Conservation (phyloP, 2,329 filamentous ascomycete genomes). For the Colletotrichum graminicola region DNA sequence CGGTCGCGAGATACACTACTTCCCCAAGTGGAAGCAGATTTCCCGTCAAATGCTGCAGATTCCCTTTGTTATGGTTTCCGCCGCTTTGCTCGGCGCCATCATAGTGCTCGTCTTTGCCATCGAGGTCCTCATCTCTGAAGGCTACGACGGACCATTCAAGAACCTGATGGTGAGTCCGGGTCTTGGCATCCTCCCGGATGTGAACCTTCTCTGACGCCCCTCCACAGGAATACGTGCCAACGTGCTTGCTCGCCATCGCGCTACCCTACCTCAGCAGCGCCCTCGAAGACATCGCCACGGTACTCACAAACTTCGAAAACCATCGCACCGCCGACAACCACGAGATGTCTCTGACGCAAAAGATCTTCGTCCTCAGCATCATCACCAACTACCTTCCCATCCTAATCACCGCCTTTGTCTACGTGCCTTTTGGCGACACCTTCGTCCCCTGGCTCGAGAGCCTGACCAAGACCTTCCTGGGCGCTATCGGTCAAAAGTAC, state of each 20-base stretch:
- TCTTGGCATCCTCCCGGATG: background rate
- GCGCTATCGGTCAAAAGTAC: conserved; percentile 62
- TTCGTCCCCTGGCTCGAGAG: conserved; percentile 77
- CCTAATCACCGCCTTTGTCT: conserved; percentile 82
- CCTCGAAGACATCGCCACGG: conserved; percentile 72
- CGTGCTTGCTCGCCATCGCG: conserved; percentile 74
- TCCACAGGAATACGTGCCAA: conserved; percentile 76
- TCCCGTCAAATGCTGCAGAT: conserved; percentile 75
- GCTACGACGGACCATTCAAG: conserved; percentile 78
- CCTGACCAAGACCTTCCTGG: conserved; percentile 64
- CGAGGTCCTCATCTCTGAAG: conserved; percentile 80
- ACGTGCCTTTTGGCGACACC: conserved; percentile 78
- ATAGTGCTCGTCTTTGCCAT: conserved; percentile 79
- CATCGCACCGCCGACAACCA: conserved; percentile 78
- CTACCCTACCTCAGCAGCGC: conserved; percentile 74
- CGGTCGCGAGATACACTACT: conserved; percentile 72
- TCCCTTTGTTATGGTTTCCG: conserved; percentile 74
- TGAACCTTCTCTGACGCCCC: background rate
- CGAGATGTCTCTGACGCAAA: conserved; percentile 77
- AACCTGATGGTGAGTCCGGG: conserved; percentile 66
- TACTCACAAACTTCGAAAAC: conserved; percentile 78
- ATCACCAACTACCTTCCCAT: conserved; percentile 84
- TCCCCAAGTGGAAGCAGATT: conserved; percentile 74
- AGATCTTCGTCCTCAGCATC: conserved; percentile 83
- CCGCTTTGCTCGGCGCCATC: conserved; percentile 70